Conservation (phyloP, 1,284 basidiomycete genomes). For the Clitocybe nebularis region DNA sequence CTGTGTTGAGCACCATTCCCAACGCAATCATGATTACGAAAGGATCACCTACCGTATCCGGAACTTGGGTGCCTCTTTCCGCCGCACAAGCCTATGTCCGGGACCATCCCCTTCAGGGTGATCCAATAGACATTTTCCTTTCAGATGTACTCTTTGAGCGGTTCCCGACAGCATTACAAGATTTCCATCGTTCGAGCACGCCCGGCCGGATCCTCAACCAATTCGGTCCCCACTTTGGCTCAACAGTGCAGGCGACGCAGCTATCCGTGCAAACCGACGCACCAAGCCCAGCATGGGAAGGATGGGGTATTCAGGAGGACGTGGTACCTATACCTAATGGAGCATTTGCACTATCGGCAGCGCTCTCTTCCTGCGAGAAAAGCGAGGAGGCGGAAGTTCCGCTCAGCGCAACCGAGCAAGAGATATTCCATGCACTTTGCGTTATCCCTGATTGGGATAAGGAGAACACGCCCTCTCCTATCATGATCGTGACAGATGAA, state of each 20-base stretch:
- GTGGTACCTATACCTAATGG: not conserved
- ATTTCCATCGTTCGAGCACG: slow-evolving; percentile 44
- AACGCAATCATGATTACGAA: slow-evolving; percentile 41
- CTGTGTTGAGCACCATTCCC: slow-evolving; percentile 33
- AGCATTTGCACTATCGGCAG: slow-evolving; percentile 13
- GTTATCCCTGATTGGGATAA: slow-evolving; percentile 54
- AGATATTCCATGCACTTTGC: slow-evolving; percentile 63
- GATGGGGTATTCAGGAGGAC: not conserved
- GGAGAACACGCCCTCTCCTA: slow-evolving; percentile 27
- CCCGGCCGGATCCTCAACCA: slow-evolving; percentile 42
- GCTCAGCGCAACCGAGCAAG: slow-evolving; percentile 64
- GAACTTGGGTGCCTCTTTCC: slow-evolving; percentile 63
- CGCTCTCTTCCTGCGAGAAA: slow-evolving; percentile 9
- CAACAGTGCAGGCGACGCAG: slow-evolving; percentile 40
- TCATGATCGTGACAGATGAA: slow-evolving; percentile 18
- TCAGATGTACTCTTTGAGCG: slow-evolving; percentile 54
- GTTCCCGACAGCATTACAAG: slow-evolving; percentile 55
- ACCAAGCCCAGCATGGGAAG: slow-evolving; percentile 2
- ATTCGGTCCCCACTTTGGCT: slow-evolving; percentile 55
- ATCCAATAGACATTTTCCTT: slow-evolving; percentile 48
- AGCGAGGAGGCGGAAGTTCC: slow-evolving; percentile 35
- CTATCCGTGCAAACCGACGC: slow-evolving; percentile 22
- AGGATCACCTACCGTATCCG: slow-evolving; percentile 48
- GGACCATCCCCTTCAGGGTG: slow-evolving; percentile 33
- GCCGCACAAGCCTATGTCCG: slow-evolving; percentile 48